These are phyloP conservation scores for Colletotrichum ledebouriae DNA, from an alignment of 2,329 filamentous ascomycete species.

Conservation along the genomic window DNA sequence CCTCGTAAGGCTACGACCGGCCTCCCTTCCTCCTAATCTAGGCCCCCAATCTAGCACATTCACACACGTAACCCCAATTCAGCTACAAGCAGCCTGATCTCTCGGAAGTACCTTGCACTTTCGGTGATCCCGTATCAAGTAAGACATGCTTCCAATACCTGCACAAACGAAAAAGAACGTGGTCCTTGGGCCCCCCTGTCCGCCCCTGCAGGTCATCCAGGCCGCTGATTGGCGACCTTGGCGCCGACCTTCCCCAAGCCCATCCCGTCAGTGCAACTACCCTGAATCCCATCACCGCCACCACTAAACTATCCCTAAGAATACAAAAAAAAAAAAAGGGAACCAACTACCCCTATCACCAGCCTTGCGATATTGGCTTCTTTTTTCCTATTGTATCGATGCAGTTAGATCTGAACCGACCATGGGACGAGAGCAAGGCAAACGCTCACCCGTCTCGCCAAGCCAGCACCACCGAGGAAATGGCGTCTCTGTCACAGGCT, in stretches of 20 bases:
- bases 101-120: slow-evolving; percentile 27
- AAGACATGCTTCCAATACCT: slow-evolving; percentile 1
- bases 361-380: slow-evolving; percentile 32
- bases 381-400: neutral
- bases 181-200: neutral
- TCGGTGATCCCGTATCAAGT: slow-evolving; percentile 4
- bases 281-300: neutral
- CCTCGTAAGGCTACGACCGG: slow-evolving; percentile 30
- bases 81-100: neutral
- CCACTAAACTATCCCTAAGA: slow-evolving; percentile 6
- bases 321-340: neutral
- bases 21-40: neutral
- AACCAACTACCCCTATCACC: slow-evolving; percentile 1
- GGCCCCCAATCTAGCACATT: slow-evolving; percentile 29
- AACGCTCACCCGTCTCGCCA: slow-evolving; percentile 11
- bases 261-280: no score
- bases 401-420: slow-evolving; percentile 13
- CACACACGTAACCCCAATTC: neutral
- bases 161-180: slow-evolving; percentile 16
- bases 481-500: slow-evolving; percentile 28
- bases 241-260: slow-evolving; percentile 16
- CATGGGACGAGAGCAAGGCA: slow-evolving; percentile 7
- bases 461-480: neutral
- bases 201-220: slow-evolving; percentile 24
- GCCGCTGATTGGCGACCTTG: slow-evolving; percentile 30